Evolutionary conservation across 352 stramenopile genomes (phyloP), one percentile per base, ranked within the genome.

Genomic region (Halophytophthora batemanensis): DNA sequence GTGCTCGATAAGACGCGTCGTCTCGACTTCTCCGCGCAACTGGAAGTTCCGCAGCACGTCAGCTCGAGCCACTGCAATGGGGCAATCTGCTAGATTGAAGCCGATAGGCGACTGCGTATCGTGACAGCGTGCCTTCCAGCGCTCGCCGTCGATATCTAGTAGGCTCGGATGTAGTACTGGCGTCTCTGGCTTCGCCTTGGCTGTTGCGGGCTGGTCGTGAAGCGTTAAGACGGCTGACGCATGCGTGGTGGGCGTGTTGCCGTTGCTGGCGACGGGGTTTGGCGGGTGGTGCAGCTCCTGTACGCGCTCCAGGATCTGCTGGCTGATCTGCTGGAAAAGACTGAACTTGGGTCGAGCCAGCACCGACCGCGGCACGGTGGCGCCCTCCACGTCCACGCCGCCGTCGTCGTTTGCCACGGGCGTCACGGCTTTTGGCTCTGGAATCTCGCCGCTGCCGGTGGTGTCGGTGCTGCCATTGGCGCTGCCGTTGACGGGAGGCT

Each of bases 261-360:
- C n/a, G n/a, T 35, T 6, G 13, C 29, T 6, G 29, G 51, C 17
- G 46, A 57, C 13, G 38, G 55, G 43, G 33, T 35, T 25, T 50
- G 46, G 42, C 37, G 55, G 50, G 18, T 52, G 47, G 23, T 56
- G 67, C 18, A 87, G 60, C 42, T 73, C 64, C 59, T 77, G 66
- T 21, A 95, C 68, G 29, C 68, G 70, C 38, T 85, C 71, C 53
- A 89, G 66, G 53, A 96, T 87, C 42, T 73, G 64, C 47, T 79
- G 61, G 29, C 77, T 90, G 29, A 85, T 88, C 37, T 82, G 75
- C 52, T 94, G 79, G 58, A 95, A 95, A 17, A 90, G 65, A 62
- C 84, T 95, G 59, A 96, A 96, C 63, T 95, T 94, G 50, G 86
- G 86, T 6, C 86, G 64, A 0, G 79, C 87, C 14, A 96, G 62